Evolutionary conservation across 805 yeast species (phyloP).

Genomic region (Candida glaebosa): DNA sequence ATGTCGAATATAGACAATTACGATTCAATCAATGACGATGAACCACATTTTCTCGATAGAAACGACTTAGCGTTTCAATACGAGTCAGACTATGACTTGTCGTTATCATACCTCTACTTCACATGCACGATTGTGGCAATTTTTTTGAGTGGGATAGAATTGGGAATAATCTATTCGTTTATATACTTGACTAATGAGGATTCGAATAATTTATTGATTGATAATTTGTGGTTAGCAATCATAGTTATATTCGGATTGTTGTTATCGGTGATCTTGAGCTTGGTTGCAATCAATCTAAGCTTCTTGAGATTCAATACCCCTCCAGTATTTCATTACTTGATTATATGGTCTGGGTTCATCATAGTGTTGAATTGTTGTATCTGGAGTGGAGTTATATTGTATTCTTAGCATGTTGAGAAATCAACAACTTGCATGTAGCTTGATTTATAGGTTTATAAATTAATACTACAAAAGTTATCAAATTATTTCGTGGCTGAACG

Average conservation of each 20-base stretch:
- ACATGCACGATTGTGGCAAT: conserved; percentile 31
- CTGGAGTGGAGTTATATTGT: conserved; percentile 8
- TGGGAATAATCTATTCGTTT: conserved; percentile 37
- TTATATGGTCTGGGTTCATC: conserved; percentile 13
- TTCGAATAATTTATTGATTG: conserved; percentile 21
- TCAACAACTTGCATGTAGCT: no score
- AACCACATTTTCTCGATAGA: conserved; percentile 18
- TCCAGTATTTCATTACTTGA: conserved; percentile 18
- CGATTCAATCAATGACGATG: conserved; percentile 34
- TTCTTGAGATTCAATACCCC: conserved; percentile 27
- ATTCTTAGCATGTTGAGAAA: neutral
- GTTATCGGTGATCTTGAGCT: conserved; percentile 29
- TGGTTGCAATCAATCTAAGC: conserved; percentile 32
- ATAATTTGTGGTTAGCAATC: conserved; percentile 31
- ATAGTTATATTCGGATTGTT: conserved; percentile 29
- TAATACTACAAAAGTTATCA: no score
- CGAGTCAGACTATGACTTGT: conserved; percentile 33
- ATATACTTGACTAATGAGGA: conserved; percentile 18
- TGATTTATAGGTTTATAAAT: no score
- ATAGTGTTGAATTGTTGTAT: conserved; percentile 13
- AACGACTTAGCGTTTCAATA: conserved; percentile 21
- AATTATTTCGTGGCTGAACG: no score
- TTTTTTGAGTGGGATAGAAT: conserved; percentile 36
- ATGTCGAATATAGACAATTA: conserved; percentile 12
- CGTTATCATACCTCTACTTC: conserved; percentile 34